phyloP scores from a whole-genome alignment of 176 grass and related monocot genomes.

The Carex cristatella region DNA sequence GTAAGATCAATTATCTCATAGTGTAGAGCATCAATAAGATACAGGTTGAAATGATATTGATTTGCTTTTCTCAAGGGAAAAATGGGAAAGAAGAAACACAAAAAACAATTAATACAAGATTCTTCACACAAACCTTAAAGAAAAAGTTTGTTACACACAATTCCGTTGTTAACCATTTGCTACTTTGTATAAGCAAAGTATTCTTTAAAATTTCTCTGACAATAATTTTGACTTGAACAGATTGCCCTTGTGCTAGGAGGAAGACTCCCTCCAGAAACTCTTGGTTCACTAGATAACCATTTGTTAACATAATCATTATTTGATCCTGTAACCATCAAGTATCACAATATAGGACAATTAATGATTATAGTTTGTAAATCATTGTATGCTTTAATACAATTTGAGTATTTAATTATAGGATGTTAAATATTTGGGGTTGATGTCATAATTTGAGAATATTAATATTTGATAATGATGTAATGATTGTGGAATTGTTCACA shows the following conservation, averaged over 20 bases:
- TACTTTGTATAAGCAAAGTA: background rate
- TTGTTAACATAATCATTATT: background rate
- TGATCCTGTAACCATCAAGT: background rate
- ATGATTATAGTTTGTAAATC: background rate
- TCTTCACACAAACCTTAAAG: background rate
- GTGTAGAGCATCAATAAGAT: background rate
- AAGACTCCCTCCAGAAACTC: background rate
- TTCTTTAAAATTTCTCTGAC: background rate
- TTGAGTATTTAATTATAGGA: background rate
- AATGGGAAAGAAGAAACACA: background rate
- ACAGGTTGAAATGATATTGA: background rate
- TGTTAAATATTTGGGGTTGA: background rate
- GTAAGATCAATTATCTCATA: slow-evolving; percentile 4
- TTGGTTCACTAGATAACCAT: background rate
- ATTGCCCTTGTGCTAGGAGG: slow-evolving; percentile 6
- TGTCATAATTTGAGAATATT: background rate
- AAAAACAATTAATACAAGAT: background rate
- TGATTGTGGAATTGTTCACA: background rate
- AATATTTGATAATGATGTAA: background rate
- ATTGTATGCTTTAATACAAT: background rate
- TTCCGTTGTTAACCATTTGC: background rate
- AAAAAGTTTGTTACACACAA: background rate
- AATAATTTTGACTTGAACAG: background rate
- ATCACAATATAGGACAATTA: background rate
- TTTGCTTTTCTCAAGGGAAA: background rate